These are phyloP conservation scores for Quercus engelmannii DNA, from an alignment of 306 rosid genomes.

Conservation along the genomic window DNA sequence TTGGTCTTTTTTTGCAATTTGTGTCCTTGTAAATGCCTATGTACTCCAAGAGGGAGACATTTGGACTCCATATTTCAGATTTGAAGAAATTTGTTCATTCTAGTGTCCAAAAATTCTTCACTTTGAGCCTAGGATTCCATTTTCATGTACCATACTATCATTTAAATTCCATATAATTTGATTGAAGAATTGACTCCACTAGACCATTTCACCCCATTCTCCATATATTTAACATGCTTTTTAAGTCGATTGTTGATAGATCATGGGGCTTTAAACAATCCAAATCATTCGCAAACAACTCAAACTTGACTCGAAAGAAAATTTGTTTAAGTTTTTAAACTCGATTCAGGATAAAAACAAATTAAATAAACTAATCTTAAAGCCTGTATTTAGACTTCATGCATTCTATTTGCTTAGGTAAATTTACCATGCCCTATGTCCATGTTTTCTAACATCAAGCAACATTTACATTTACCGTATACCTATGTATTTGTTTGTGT, in stretches of 20 bases:
- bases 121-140: constrained; percentile 23
- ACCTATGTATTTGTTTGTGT: no score
- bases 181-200: background rate
- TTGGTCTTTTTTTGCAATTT: constrained; percentile 25
- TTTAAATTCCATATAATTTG: background rate
- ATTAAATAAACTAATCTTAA: no score
- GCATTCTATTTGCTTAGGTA: no score
- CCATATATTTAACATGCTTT: constrained; percentile 19
- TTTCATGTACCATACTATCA: background rate
- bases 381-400: no score
- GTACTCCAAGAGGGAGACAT: constrained; percentile 37
- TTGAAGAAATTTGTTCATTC: constrained; percentile 20
- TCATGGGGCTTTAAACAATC: no score
- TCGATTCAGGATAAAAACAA: no score
- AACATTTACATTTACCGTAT: no score
- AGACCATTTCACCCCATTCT: constrained; percentile 2
- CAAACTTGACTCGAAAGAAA: no score
- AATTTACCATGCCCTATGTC: no score
- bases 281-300: no score
- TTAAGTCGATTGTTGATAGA: background rate
- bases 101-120: constrained; percentile 30
- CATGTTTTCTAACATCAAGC: no score
- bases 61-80: constrained; percentile 20
- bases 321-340: no score
- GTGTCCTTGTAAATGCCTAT: constrained; percentile 14